These are phyloP conservation scores for Herpetospermum pedunculosum DNA, from an alignment of 306 rosid genomes.

Conservation along the genomic window DNA sequence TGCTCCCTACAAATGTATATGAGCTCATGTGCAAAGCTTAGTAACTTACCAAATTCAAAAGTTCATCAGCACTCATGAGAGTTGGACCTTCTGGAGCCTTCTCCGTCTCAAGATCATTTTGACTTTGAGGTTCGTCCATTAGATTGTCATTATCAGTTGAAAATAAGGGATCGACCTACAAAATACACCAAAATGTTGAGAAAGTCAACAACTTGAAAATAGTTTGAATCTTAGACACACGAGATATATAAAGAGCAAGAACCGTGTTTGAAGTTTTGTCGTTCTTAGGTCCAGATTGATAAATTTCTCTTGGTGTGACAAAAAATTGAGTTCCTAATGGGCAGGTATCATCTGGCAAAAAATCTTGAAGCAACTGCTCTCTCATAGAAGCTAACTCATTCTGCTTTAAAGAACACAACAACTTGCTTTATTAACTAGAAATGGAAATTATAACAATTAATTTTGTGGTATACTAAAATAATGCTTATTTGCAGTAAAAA, in stretches of 20 bases:
- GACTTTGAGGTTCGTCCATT: slow-evolving; percentile 28
- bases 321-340: slow-evolving; percentile 46
- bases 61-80: slow-evolving; percentile 58
- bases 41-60: slow-evolving; percentile 54
- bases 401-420: not conserved
- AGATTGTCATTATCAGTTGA: slow-evolving; percentile 37
- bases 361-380: slow-evolving; percentile 39
- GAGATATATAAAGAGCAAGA: not conserved
- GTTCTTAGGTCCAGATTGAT: slow-evolving; percentile 19
- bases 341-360: slow-evolving; percentile 41
- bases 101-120: slow-evolving; percentile 17
- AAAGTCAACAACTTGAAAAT: not conserved
- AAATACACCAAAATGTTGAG: not conserved
- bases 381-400: slow-evolving; percentile 28
- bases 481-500: not conserved
- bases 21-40: not conserved
- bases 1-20: not conserved
- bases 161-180: slow-evolving; percentile 55
- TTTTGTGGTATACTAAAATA: not conserved
- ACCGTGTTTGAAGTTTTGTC: slow-evolving; percentile 14
- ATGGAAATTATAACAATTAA: not conserved
- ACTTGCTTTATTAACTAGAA: not conserved
- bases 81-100: slow-evolving; percentile 21
- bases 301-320: slow-evolving; percentile 30
- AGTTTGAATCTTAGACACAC: not conserved